Conservation (phyloP, 352 stramenopile species). For the Phytophthora cryptogea region DNA sequence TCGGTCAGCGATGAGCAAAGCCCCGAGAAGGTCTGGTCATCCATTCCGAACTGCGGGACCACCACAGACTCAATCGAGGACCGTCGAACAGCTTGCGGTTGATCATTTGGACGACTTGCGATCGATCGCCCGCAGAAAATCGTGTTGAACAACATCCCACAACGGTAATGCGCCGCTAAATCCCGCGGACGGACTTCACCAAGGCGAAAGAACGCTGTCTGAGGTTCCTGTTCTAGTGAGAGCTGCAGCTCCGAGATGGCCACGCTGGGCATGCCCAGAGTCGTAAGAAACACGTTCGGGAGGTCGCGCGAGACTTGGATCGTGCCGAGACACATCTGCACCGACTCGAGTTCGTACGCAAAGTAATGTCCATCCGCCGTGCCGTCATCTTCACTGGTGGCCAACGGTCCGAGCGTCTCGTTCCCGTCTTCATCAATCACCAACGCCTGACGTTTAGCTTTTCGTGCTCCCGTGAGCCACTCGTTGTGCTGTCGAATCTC, state of each 20-base stretch:
- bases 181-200: slow-evolving; percentile 10
- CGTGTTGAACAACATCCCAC: slow-evolving; percentile 32
- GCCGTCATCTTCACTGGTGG: slow-evolving; percentile 12
- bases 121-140: slow-evolving; percentile 30
- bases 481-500: slow-evolving; percentile 29
- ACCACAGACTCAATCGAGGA: slow-evolving; percentile 31
- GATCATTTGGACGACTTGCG: slow-evolving; percentile 9
- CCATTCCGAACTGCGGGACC: slow-evolving; percentile 34
- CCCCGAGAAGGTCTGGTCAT: slow-evolving; percentile 26
- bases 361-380: slow-evolving; percentile 36
- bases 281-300: slow-evolving; percentile 22
- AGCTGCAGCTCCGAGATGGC: slow-evolving; percentile 34
- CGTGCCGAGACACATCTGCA: slow-evolving; percentile 36
- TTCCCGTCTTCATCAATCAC: slow-evolving; percentile 13
- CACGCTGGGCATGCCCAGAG: slow-evolving; percentile 17
- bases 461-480: slow-evolving; percentile 4
- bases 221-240: slow-evolving; percentile 29
- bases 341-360: slow-evolving; percentile 36
- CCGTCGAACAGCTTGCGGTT: slow-evolving; percentile 11
- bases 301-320: slow-evolving; percentile 25
- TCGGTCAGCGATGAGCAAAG: slow-evolving; percentile 31
- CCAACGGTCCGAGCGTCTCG: not conserved
- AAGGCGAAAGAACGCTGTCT: slow-evolving; percentile 5
- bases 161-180: slow-evolving; percentile 17
- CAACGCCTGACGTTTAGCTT: not conserved